Evolutionary conservation across 805 yeast genomes (phyloP).

Genomic region (Myxozyma mucilagina): DNA sequence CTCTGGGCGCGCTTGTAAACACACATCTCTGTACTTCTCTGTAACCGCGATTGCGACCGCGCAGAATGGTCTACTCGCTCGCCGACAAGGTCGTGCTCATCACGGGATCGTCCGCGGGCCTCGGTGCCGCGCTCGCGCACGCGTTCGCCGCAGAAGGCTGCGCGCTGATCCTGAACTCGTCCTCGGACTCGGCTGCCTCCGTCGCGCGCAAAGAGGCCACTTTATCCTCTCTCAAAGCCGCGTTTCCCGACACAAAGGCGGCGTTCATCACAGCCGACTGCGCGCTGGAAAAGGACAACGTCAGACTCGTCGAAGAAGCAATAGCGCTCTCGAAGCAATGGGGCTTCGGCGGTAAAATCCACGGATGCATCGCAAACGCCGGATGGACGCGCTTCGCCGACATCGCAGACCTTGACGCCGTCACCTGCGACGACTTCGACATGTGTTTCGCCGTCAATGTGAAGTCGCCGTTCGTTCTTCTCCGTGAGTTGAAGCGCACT

Average conservation of each 20-base stretch:
- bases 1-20: too few species aligned
- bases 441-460: conserved; percentile 31
- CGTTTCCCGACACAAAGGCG: conserved; percentile 31
- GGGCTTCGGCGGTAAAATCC: conserved; percentile 38
- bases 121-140: conserved; percentile 42
- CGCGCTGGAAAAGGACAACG: conserved; percentile 33
- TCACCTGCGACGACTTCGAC: conserved; percentile 39
- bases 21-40: not conserved
- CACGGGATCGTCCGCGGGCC: conserved; percentile 41
- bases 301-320: conserved; percentile 37
- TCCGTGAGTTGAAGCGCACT: conserved; percentile 22
- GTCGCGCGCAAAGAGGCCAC: conserved; percentile 40
- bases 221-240: conserved; percentile 20
- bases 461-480: conserved; percentile 23
- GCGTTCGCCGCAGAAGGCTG: conserved; percentile 44
- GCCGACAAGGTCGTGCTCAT: conserved; percentile 40
- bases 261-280: conserved; percentile 38
- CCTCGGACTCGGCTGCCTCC: conserved; percentile 33
- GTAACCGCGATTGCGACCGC: not conserved
- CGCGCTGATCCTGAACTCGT: conserved; percentile 41
- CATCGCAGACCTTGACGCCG: conserved; percentile 39
- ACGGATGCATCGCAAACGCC: conserved; percentile 45
- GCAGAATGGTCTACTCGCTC: conserved; percentile 28
- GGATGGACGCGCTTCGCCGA: conserved; percentile 45
- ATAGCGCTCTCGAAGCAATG: conserved; percentile 23